Base-by-base conservation (phyloP, 345 rosid species). In the Turritis glabra region DNA sequence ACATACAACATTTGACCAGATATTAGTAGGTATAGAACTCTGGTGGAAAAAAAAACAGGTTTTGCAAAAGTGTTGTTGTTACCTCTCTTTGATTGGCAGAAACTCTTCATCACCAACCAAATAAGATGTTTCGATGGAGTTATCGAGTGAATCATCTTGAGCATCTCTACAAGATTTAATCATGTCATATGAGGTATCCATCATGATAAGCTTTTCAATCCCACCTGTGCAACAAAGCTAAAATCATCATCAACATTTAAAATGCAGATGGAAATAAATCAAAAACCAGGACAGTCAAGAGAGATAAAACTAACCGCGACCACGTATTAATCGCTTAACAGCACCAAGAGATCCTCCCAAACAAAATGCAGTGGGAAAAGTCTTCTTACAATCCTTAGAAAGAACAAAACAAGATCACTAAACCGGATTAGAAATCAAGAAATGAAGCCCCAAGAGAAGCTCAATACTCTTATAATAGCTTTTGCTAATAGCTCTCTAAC, bases 41-140 rank as follows among this genome's bases (percentile, higher is more conserved):
- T 12, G 1, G 59, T 47, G 21, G 22, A 3, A 35, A 38, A 23
- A 15, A 43, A 26, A 10, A 3, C 13, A n/a, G 18, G 14, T 6
- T 22, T 22, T 15, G 38, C 44, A 18, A 9, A 30, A 55, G 5
- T 17, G 50, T 48, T 38, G 50, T 35, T 13, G 30, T 44, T 48
- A 95, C 99, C 94, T 89, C 85, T 95, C 92, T 80, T 89, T 83
- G 35, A 95, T 27, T 22, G 98, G 98, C 66, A 95, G 81, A 81
- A 85, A 90, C 84, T 95, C 99, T 80, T 95, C 97, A 70, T 95
- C 99, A 46, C 89, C 98, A 43, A 89, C 97, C 52, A 92, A 75
- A 77, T 81, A 92, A 17, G 86, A 86, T 21, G 84, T 88, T 60
- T 90, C 89, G 1, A 92, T 80, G 47, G 80, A 74, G 46, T 73